A percentile compares a stretch with the other conserved stretches of the same genome.
These are phyloP conservation scores for Cyberlindnera maritima DNA, from an alignment of 805 yeast genomes.

Conservation along the genomic window DNA sequence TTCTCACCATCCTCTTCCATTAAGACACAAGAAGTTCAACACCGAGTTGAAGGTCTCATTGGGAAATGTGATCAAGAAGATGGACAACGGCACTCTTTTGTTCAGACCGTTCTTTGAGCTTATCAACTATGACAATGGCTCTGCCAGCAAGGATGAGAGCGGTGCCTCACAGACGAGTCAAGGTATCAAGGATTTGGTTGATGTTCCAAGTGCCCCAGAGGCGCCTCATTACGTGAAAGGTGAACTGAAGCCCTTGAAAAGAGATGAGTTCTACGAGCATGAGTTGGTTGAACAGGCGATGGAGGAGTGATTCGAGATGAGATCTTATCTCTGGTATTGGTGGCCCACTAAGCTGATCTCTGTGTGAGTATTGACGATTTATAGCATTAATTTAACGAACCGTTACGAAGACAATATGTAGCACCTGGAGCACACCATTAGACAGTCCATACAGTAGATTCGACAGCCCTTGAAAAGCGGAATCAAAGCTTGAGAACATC, in stretches of 20 bases:
- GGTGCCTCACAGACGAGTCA: background rate
- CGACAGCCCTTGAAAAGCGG: background rate
- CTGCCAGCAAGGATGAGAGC: background rate
- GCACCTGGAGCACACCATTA: no score
- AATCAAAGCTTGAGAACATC: background rate
- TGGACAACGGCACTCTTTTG: slow-evolving; percentile 25
- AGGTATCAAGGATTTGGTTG: background rate
- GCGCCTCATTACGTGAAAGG: slow-evolving; percentile 16
- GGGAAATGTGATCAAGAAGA: slow-evolving; percentile 25
- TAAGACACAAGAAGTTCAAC: slow-evolving; percentile 22
- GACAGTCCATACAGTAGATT: no score
- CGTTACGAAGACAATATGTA: no score
- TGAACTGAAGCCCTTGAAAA: slow-evolving; percentile 15
- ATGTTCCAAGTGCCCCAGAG: background rate
- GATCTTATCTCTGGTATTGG: background rate
- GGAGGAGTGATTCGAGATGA: slow-evolving; percentile 8
- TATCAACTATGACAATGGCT: slow-evolving; percentile 11
- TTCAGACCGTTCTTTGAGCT: slow-evolving; percentile 28
- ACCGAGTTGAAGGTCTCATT: slow-evolving; percentile 21
- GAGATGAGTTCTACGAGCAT: slow-evolving; percentile 19
- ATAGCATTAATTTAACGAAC: slow-evolving; percentile 6
- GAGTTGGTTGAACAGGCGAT: slow-evolving; percentile 18
- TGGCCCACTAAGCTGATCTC: no score
- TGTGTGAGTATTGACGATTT: background rate
- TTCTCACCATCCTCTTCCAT: background rate